Conservation (phyloP, 108 stramenopile species). For the Cyclotella choctawhatcheeana region DNA sequence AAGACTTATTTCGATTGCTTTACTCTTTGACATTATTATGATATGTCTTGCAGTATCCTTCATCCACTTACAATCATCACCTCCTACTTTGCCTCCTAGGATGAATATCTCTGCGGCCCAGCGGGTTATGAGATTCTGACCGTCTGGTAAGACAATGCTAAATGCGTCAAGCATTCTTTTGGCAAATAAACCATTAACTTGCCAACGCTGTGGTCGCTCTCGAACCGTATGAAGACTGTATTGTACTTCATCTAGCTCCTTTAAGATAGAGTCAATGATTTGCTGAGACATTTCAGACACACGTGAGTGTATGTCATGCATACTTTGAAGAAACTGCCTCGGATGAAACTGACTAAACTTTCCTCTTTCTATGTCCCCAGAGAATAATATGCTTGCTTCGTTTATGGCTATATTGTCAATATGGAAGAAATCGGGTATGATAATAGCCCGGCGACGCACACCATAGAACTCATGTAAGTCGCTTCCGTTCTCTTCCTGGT, state of each 20-base stretch:
- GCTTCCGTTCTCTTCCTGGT: background rate
- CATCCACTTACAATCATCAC: constrained; percentile 10
- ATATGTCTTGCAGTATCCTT: background rate
- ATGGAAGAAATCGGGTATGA: constrained; percentile 17
- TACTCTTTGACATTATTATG: background rate
- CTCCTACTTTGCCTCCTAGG: constrained; percentile 7
- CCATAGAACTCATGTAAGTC: background rate
- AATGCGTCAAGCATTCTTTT: background rate
- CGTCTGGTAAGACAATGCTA: background rate
- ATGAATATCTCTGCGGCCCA: background rate
- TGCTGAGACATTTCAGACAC: background rate
- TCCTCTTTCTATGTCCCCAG: background rate
- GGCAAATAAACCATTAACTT: constrained; percentile 10
- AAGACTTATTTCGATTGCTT: background rate
- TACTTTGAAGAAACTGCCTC: constrained; percentile 1
- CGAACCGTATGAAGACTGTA: background rate
- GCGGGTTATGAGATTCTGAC: background rate
- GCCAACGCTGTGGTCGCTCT: constrained; percentile 2
- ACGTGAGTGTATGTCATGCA: background rate
- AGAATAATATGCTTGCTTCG: background rate
- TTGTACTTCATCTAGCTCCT: background rate
- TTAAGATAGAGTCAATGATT: background rate
- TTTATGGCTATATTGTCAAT: constrained; percentile 10
- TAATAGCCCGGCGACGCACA: background rate
- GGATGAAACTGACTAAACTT: constrained; percentile 9